A percentile compares a stretch with the other conserved stretches of the same genome.
Evolutionary conservation across 768 basidiomycete species (phyloP).

Genomic region (Termitomyces heimii): DNA sequence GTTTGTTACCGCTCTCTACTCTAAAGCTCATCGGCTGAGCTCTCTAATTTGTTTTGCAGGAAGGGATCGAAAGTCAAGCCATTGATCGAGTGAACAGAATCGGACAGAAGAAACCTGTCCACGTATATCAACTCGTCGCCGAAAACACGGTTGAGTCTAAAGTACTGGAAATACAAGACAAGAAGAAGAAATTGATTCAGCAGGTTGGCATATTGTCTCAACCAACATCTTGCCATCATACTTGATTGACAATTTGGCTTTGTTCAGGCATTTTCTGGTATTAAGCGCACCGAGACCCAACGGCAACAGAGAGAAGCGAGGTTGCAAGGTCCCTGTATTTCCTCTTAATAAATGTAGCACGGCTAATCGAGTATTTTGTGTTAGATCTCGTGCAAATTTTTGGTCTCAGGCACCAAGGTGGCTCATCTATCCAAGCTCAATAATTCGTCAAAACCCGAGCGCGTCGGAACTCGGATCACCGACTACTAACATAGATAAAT

Average conservation of each 20-base stretch:
- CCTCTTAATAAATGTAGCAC: not conserved
- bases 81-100: conserved; percentile 81
- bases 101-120: conserved; percentile 78
- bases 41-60: conserved; percentile 28
- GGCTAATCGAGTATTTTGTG: not conserved
- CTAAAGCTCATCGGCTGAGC: conserved; percentile 3
- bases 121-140: conserved; percentile 86
- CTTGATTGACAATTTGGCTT: not conserved
- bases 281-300: conserved; percentile 67
- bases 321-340: conserved; percentile 54
- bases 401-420: conserved; percentile 27
- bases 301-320: conserved; percentile 77
- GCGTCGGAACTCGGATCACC: not conserved
- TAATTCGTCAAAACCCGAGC: not conserved
- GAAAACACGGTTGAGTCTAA: conserved; percentile 87
- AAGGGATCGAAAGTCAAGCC: conserved; percentile 82
- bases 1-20: conserved; percentile 18
- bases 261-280: conserved; percentile 77
- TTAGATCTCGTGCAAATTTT: conserved; percentile 59
- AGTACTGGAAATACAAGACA: conserved; percentile 83
- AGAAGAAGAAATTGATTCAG: conserved; percentile 74
- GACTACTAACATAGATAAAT: not conserved
- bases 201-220: conserved; percentile 38
- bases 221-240: not conserved
- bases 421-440: not conserved